Evolutionary conservation across 345 rosid species (phyloP).

Genomic region (Rhizophora apiculata): DNA sequence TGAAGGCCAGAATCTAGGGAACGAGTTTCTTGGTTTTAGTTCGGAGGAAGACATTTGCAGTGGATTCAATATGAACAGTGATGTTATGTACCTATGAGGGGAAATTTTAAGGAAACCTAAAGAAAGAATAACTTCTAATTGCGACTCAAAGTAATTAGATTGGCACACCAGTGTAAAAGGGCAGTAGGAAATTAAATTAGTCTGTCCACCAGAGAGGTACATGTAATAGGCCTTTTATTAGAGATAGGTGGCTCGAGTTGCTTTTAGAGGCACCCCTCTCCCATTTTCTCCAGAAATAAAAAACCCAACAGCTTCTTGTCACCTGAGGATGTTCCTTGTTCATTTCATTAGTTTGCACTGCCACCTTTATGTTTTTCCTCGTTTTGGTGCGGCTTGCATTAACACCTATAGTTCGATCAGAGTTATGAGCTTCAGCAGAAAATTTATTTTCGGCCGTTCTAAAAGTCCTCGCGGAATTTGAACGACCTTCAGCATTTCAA

Average conservation of each 20-base stretch:
- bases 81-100: conserved; percentile 43
- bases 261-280: not conserved
- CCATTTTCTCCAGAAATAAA: not conserved
- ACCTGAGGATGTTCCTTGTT: too few species aligned
- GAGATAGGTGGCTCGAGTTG: not conserved
- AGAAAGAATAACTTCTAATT: conserved; percentile 31
- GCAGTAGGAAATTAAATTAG: too few species aligned
- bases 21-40: conserved; percentile 34
- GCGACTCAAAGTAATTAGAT: not conserved
- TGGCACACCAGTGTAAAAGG: not conserved
- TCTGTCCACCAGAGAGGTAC: too few species aligned
- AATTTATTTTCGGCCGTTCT: too few species aligned
- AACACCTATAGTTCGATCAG: too few species aligned
- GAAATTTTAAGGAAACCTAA: conserved; percentile 10
- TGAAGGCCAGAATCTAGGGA: conserved; percentile 44
- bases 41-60: conserved; percentile 35
- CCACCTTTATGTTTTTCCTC: too few species aligned
- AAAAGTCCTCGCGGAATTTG: too few species aligned
- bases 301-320: conserved; percentile 5
- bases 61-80: conserved; percentile 37
- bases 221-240: too few species aligned
- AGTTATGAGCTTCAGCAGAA: too few species aligned
- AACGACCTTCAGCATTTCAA: too few species aligned
- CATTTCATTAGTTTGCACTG: too few species aligned
- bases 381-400: too few species aligned